Base-by-base conservation (phyloP, 1,284 basidiomycete species). In the Leccinum angustisporum region DNA sequence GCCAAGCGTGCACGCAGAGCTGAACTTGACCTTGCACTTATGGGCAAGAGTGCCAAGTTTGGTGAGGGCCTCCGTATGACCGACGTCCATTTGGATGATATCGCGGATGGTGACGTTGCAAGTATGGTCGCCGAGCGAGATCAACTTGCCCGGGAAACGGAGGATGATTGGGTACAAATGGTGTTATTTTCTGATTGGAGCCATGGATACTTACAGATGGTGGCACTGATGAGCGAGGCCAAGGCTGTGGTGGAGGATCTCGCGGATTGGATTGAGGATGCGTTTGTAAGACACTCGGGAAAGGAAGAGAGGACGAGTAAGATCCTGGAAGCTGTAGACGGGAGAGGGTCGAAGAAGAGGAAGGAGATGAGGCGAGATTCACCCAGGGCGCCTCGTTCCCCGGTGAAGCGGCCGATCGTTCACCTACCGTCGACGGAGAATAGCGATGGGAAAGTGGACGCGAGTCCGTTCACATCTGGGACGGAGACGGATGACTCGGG, bases 161-260 rank as follows among this genome's bases (percentile, higher is more conserved):
- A 96, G 65, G 91, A 94, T 61, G 95, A 98, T 72, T 98, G 96
- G 94, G 94, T 98, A 18, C 91, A 93, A 75, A 90, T 97, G 83
- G 88, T 92, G 66, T 84, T 95, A 61, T 92, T 94, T 75, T 90
- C 91, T 52, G 92, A 93, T 59, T 95, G 93, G 92, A 92, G 91
- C 70, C 94, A 96, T 75, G 95, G 94, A 33, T 97, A 95, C 78
- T 83, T 96, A 69, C 96, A 98, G 78, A 99, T 99, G 97, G 84
- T 89, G 34, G 78, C 84, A 18, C 77, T 98, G 67, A 91, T 98
- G 88, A 82, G 79, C 50, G 95, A 97, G 71, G 93, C 93, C 31
- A 82, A 81, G 66, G 84, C 83, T 60, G 94, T 93, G 53, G 91
- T 98, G 66, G 83, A 90, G 64, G 93, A 96, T 69, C 83, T 97